Base-by-base conservation (phyloP, 768 basidiomycete genomes). In the Chlorophyllum brunneum region DNA sequence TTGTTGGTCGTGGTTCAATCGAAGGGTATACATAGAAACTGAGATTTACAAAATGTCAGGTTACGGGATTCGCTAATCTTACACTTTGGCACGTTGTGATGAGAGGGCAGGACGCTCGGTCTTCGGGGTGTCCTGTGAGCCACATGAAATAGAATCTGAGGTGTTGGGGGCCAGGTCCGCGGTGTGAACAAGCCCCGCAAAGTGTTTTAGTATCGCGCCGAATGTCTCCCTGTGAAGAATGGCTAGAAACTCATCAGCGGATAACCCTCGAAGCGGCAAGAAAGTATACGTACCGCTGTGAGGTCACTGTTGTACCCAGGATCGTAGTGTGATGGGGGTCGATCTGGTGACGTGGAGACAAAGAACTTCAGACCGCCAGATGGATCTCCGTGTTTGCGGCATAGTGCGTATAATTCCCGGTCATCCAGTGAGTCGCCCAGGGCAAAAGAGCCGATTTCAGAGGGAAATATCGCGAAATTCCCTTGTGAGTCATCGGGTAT, bases 291-390 rank as follows among this genome's bases (percentile, higher is more conserved):
- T 38, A 56, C 58, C 18, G 48, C 42, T 43, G 45, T 29, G 4
- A 54, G 47, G 20, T 56, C 58, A 11, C 52, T 47, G 30, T 54
- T 51, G 40, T 54, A 56, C n/a, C 55, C 61, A 34, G 59, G 54
- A 39, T 63, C 58, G 11, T 47, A 59, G 39, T 58, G 59, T 44
- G 58, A 48, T 20, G 73, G 64, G 22, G 74, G 73, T 34, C 71
- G 66, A 56, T 78, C 70, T 18, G 74, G 73, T 7, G 68, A 71
- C 1, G 74, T 71, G 9, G 76, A 77, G 34, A 77, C 72, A 57
- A 77, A 77, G 61, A 79, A 75, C 57, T 75, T 77, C n/a, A 79
- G 67, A 10, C 73, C 74, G 5, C 75, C 77, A 39, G 75, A 70
- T 10, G 75, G 64, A 54, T 77, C 75, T 4, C 77, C 77, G 38